These are phyloP conservation scores for Nicotiana obtusifolia DNA, from an alignment of 257 asterid genomes.

Conservation along the genomic window DNA sequence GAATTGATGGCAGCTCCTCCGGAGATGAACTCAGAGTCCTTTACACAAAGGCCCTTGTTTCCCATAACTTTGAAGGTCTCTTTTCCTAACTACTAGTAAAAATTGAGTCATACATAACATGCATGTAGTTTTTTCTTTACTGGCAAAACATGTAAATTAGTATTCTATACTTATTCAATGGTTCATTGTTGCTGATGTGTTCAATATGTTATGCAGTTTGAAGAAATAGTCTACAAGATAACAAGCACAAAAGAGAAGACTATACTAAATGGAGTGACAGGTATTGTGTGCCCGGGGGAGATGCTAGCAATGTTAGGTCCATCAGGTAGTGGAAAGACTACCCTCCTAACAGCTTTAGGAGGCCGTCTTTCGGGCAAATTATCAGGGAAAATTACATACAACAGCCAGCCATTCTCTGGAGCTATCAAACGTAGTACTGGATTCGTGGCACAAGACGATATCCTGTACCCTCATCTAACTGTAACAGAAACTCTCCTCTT, in stretches of 20 bases:
- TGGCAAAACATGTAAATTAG: not conserved
- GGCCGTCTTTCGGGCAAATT: constrained; percentile 81
- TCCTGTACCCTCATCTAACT: constrained; percentile 81
- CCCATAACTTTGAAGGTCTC: constrained; percentile 74
- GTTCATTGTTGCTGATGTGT: not conserved
- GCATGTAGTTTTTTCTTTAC: not conserved
- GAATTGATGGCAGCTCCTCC: constrained; percentile 27
- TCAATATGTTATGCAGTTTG: constrained; percentile 52
- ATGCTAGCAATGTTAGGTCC: constrained; percentile 97
- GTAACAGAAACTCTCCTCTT: constrained; percentile 78
- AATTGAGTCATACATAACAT: no score
- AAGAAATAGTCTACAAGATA: constrained; percentile 84
- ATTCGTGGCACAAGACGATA: constrained; percentile 91
- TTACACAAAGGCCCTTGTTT: constrained; percentile 44
- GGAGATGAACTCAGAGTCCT: constrained; percentile 43
- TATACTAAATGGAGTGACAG: constrained; percentile 85
- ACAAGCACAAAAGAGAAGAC: constrained; percentile 52
- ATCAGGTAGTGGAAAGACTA: constrained; percentile 95
- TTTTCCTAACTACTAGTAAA: not conserved
- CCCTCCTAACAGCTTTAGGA: constrained; percentile 92
- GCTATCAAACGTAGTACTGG: constrained; percentile 79
- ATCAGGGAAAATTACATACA: constrained; percentile 87
- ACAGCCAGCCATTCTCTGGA: constrained; percentile 79
- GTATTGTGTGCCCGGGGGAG: constrained; percentile 91
- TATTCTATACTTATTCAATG: not conserved